These are phyloP conservation scores for Beta lomatogona DNA, from an alignment of 179 eudicot species.

Conservation along the genomic window DNA sequence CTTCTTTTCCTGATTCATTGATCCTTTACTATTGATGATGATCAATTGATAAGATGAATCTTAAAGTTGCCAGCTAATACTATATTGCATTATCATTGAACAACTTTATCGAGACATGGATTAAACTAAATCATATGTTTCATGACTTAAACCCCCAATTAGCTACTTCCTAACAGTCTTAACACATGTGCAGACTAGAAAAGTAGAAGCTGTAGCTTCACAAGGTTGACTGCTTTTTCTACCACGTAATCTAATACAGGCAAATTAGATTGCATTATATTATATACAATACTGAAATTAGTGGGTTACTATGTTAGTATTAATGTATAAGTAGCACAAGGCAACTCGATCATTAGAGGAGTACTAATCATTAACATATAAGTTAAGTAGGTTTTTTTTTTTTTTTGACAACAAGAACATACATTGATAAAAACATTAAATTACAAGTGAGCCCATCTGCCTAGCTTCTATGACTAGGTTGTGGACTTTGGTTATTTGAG, in stretches of 20 bases:
- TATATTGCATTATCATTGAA: not conserved
- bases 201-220: conserved; percentile 1
- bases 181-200: conserved; percentile 1
- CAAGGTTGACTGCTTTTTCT: conserved; percentile 6
- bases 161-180: not conserved
- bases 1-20: not conserved
- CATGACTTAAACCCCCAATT: not conserved
- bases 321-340: too few relatives aligned
- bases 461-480: too few relatives aligned
- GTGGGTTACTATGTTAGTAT: too few relatives aligned
- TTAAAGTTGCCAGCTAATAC: not conserved
- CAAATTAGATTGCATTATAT: too few relatives aligned
- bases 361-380: too few relatives aligned
- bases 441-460: too few relatives aligned
- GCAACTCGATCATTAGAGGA: too few relatives aligned
- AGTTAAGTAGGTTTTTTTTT: too few relatives aligned
- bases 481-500: too few relatives aligned
- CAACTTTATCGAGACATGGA: not conserved
- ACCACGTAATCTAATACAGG: not conserved
- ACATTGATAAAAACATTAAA: too few relatives aligned
- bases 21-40: not conserved
- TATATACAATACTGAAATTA: too few relatives aligned
- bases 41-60: not conserved
- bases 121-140: conserved; percentile 4
- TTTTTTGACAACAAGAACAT: too few relatives aligned